Base-by-base conservation (phyloP, 176 grass and related monocot genomes). In the Typha latifolia region DNA sequence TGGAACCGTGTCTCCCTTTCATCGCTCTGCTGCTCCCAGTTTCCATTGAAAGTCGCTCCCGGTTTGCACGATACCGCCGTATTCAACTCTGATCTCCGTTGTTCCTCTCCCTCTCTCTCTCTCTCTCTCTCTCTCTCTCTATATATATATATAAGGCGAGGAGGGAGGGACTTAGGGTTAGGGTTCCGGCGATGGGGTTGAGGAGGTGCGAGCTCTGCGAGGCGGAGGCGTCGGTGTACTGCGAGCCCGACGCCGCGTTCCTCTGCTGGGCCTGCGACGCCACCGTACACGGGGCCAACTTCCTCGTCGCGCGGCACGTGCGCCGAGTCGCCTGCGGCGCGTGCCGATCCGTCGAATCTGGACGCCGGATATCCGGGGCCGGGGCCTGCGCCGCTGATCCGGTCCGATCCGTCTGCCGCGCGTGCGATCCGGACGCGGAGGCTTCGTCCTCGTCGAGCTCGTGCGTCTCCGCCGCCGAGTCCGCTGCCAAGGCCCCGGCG, bases 231-330 rank as follows among this genome's bases (percentile, higher is more conserved):
- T 68, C 73, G 22, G 83, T 97, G 49, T 90, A 97, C 78, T 97
- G 93, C 85, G 85, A 77, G 47, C 73, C 87, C 1, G 92, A 91
- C 82, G 75, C 77, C 14, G 92, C 92, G 13, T 80, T 83, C 68
- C 74, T 96, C 5, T 91, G 92, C 80, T 71, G 19, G 43, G 4
- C 57, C 0, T 96, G 92, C 82, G 87, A 97, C 64, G 85, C 83
- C 47, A 50, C 78, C 51, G 93, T 97, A 2, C 93, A 97, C 69
- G 88, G 93, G 55, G 93, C 93, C 23, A 97, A 92, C 72, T 88
- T 96, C 71, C 92, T 96, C 32, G 87, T 90, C 29, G 86, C 87
- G 0, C 82, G 91, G 0, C 91, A 96, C 77, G 76, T 66, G 66
- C 84, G 91, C 48, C 78, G 68, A 32, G 14, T 64, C 47, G 71